Evolutionary conservation across 2,329 filamentous ascomycete genomes (phyloP).

Genomic region (Mollisia scopiformis): DNA sequence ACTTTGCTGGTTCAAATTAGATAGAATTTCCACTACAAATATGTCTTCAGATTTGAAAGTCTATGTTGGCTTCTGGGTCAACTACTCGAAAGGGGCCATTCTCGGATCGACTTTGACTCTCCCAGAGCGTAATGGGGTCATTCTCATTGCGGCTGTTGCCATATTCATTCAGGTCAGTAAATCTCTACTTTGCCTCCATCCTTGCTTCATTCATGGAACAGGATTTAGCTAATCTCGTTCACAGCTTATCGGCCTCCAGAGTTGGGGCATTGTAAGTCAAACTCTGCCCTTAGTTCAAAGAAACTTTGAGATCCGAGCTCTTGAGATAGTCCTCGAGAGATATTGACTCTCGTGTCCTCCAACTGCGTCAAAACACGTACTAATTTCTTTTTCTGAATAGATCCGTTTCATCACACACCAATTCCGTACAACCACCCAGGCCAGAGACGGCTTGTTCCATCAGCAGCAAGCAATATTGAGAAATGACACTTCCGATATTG

Average conservation of each 20-base stretch:
- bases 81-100: background rate
- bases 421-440: background rate
- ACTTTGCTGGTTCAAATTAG: no score
- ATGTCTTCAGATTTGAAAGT: background rate
- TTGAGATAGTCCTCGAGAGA: no score
- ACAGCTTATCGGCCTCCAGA: conserved; percentile 1
- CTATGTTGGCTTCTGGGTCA: background rate
- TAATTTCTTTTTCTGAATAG: no score
- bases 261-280: conserved; percentile 13
- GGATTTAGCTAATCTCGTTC: no score
- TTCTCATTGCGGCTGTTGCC: background rate
- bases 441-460: conserved; percentile 3
- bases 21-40: background rate
- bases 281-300: no score
- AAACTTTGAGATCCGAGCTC: no score
- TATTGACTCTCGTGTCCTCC: no score
- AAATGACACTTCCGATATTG: background rate
- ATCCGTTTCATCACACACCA: conserved; percentile 16
- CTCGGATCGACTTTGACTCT: background rate
- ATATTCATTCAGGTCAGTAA: background rate
- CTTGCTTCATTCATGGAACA: no score
- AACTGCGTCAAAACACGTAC: no score
- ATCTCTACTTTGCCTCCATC: background rate
- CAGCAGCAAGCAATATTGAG: conserved; percentile 9
- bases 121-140: background rate